Conservation (phyloP, 768 basidiomycete species). For the Auriculariales sp. region DNA sequence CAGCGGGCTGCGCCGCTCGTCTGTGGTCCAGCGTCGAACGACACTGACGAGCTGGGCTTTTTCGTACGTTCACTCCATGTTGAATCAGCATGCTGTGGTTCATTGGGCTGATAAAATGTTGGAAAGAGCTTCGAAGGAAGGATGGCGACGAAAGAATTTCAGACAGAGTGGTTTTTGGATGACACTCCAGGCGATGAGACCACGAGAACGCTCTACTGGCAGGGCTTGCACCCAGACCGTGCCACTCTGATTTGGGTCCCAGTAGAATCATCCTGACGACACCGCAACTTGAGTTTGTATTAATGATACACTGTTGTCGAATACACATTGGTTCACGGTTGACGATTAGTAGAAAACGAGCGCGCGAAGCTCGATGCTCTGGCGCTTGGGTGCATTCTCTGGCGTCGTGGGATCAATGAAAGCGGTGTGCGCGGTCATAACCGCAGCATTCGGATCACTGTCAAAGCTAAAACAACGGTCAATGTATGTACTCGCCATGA, state of each 20-base stretch:
- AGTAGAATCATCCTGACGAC: too few relatives aligned
- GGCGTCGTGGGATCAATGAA: slow-evolving; percentile 43
- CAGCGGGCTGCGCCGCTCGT: background rate
- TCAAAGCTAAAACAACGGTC: slow-evolving; percentile 24
- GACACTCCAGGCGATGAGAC: background rate
- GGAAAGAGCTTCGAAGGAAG: background rate
- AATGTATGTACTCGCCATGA: background rate
- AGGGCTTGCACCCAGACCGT: background rate
- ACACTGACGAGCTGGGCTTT: background rate
- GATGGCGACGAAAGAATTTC: background rate
- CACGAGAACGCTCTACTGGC: background rate
- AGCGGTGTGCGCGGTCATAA: slow-evolving; percentile 48
- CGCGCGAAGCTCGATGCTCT: slow-evolving; percentile 29
- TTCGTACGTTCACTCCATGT: background rate
- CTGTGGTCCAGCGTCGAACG: background rate
- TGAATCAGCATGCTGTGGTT: background rate
- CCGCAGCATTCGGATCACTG: slow-evolving; percentile 29
- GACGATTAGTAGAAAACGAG: slow-evolving; percentile 24
- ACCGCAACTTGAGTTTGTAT: too few relatives aligned
- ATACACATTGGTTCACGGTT: too few relatives aligned
- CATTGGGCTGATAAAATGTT: too few relatives aligned
- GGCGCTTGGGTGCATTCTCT: slow-evolving; percentile 28
- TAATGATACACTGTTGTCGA: too few relatives aligned
- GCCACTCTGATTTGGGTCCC: background rate
- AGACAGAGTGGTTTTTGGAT: background rate